These are phyloP conservation scores for Cryptosporidium baileyi DNA, from an alignment of 169 alveolate species.

Conservation along the genomic window DNA sequence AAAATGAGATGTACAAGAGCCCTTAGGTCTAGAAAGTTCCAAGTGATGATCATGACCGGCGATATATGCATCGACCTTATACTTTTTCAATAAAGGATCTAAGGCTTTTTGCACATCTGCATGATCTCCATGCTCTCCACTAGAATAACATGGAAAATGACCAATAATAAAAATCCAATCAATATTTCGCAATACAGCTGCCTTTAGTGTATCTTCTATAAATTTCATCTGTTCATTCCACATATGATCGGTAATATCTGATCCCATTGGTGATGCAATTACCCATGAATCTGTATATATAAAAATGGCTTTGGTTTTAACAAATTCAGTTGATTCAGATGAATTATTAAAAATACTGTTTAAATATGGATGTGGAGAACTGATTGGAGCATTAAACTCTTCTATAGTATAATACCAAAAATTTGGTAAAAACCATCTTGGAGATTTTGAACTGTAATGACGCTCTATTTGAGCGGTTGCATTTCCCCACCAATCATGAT, in stretches of 20 bases:
- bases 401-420: constrained; percentile 86
- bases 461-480: constrained; percentile 67
- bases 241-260: constrained; percentile 74
- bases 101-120: constrained; percentile 81
- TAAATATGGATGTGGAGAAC: constrained; percentile 72
- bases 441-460: constrained; percentile 71
- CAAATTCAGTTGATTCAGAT: neutral
- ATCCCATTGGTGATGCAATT: constrained; percentile 84
- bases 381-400: constrained; percentile 41
- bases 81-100: constrained; percentile 84
- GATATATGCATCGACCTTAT: constrained; percentile 88
- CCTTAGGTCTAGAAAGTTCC: constrained; percentile 76
- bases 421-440: constrained; percentile 90
- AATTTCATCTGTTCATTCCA: constrained; percentile 86
- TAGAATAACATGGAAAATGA: constrained; percentile 86
- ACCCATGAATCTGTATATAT: constrained; percentile 89
- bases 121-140: constrained; percentile 88
- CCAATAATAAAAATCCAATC: constrained; percentile 89
- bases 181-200: constrained; percentile 80
- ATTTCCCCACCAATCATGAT: constrained; percentile 70
- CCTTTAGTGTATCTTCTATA: constrained; percentile 82
- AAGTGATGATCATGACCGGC: constrained; percentile 87
- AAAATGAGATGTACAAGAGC: constrained; percentile 34
- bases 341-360: constrained; percentile 4
- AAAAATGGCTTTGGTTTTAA: constrained; percentile 69